phyloP scores from a whole-genome alignment of 1,139 yeast species.

The Scheffersomyces quercinus region DNA sequence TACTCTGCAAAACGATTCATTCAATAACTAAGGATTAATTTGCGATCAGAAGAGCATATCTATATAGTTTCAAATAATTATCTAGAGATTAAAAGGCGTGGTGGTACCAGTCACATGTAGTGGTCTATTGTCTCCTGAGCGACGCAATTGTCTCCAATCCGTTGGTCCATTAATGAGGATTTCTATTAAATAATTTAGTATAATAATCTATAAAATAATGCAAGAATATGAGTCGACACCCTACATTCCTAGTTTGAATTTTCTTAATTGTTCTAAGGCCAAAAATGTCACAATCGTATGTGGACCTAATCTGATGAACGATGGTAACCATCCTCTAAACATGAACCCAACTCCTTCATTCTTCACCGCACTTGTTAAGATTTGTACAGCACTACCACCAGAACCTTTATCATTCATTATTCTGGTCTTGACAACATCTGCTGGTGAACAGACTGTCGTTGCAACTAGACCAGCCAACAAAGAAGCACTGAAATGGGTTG shows the following conservation, averaged over 20 bases:
- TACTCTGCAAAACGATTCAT: too few species aligned
- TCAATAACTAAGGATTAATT: too few species aligned
- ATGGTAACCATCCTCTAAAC: constrained; percentile 91
- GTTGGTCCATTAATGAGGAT: too few species aligned
- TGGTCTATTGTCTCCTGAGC: too few species aligned
- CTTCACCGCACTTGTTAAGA: constrained; percentile 57
- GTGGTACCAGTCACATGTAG: too few species aligned
- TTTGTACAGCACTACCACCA: constrained; percentile 49
- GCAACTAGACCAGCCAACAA: constrained; percentile 83
- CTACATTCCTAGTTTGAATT: constrained; percentile 53
- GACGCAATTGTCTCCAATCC: too few species aligned
- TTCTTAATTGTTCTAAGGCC: constrained; percentile 75
- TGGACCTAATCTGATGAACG: constrained; percentile 84
- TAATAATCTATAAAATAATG: constrained; percentile 2
- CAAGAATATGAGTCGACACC: not conserved
- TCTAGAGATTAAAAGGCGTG: too few species aligned
- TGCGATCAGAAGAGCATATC: too few species aligned
- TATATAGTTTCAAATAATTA: too few species aligned
- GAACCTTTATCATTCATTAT: constrained; percentile 71
- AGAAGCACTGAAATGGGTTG: constrained; percentile 78
- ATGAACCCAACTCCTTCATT: constrained; percentile 75
- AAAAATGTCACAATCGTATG: constrained; percentile 85
- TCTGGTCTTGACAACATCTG: constrained; percentile 86
- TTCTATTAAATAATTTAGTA: not conserved
- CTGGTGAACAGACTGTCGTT: constrained; percentile 89